These are phyloP conservation scores for Torrubiella hemipterigena DNA, from an alignment of 2,329 filamentous ascomycete genomes.

Conservation along the genomic window DNA sequence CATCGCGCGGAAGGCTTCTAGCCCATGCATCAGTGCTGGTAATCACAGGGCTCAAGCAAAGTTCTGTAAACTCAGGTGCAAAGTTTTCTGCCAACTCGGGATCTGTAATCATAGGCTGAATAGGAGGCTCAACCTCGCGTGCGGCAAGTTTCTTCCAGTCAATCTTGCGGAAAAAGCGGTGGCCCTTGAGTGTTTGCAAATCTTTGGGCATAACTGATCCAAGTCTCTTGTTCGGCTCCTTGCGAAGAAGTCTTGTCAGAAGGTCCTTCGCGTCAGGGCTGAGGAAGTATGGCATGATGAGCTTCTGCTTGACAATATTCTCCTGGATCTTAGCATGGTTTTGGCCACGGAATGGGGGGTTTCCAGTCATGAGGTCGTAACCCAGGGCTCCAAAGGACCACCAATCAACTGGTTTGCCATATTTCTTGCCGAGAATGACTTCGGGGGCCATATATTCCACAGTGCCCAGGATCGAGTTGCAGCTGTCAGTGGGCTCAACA, in stretches of 20 bases:
- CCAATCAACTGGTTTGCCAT: conserved; percentile 95
- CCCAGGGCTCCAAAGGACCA: conserved; percentile 94
- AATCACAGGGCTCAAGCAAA: conserved; percentile 66
- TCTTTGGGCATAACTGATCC: conserved; percentile 86
- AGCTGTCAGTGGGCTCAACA: conserved; percentile 50
- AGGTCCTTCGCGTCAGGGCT: conserved; percentile 88
- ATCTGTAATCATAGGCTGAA: conserved; percentile 87
- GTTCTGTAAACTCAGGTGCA: conserved; percentile 76
- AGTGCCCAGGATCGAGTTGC: conserved; percentile 86
- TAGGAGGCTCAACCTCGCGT: conserved; percentile 76
- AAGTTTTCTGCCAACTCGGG: conserved; percentile 97
- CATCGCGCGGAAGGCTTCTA: conserved; percentile 31
- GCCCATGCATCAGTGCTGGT: conserved; percentile 30
- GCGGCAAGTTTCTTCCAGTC: conserved; percentile 82
- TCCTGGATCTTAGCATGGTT: conserved; percentile 94
- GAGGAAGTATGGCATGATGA: conserved; percentile 80
- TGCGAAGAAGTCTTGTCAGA: conserved; percentile 77
- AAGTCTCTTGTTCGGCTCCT: conserved; percentile 83
- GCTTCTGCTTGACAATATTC: conserved; percentile 89
- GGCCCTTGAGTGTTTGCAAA: conserved; percentile 71
- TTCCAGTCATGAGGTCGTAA: conserved; percentile 85
- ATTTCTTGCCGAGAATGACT: conserved; percentile 75
- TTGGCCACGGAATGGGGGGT: conserved; percentile 78
- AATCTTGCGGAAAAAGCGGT: conserved; percentile 94
- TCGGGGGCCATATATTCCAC: conserved; percentile 99